A percentile compares a stretch with the other conserved stretches of the same genome.
phyloP scores from a whole-genome alignment of 2,329 filamentous ascomycete species.

The Emmonsiellopsis sp. region DNA sequence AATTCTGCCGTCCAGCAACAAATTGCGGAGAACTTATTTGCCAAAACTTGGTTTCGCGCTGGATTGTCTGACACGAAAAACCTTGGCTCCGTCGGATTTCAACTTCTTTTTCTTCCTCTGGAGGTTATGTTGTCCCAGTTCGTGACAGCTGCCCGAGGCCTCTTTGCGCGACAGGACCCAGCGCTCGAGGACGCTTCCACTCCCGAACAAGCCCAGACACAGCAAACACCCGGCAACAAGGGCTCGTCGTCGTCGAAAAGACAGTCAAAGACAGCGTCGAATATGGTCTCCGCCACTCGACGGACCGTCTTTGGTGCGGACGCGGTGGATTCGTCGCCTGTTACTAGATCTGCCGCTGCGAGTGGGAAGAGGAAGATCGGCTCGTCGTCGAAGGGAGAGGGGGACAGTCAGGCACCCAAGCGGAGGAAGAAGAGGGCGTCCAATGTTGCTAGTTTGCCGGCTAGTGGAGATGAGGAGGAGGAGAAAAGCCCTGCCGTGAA shows the following conservation, averaged over 20 bases:
- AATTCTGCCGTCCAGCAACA: background rate
- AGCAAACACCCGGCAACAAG: too few relatives aligned
- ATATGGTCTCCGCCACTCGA: constrained; percentile 28
- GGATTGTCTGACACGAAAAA: background rate
- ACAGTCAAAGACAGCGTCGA: constrained; percentile 1
- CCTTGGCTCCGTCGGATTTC: background rate
- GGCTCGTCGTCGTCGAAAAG: constrained; percentile 2
- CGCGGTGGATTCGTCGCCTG: constrained; percentile 6
- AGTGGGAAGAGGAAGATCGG: constrained; percentile 13
- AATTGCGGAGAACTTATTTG: background rate
- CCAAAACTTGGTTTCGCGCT: background rate
- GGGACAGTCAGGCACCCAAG: background rate
- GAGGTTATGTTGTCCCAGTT: constrained; percentile 32
- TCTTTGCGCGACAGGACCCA: constrained; percentile 27
- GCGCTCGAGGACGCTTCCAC: constrained; percentile 8
- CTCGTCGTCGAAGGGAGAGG: background rate
- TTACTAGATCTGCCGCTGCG: constrained; percentile 10
- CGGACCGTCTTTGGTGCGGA: constrained; percentile 14
- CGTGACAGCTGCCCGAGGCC: constrained; percentile 32
- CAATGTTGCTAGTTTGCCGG: background rate
- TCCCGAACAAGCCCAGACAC: background rate
- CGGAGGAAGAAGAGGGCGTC: constrained; percentile 1
- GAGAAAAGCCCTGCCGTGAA: background rate
- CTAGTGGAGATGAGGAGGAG: background rate
- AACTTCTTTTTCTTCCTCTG: constrained; percentile 7